Base-by-base conservation (phyloP, 768 basidiomycete species). In the Tulasnella sp. region DNA sequence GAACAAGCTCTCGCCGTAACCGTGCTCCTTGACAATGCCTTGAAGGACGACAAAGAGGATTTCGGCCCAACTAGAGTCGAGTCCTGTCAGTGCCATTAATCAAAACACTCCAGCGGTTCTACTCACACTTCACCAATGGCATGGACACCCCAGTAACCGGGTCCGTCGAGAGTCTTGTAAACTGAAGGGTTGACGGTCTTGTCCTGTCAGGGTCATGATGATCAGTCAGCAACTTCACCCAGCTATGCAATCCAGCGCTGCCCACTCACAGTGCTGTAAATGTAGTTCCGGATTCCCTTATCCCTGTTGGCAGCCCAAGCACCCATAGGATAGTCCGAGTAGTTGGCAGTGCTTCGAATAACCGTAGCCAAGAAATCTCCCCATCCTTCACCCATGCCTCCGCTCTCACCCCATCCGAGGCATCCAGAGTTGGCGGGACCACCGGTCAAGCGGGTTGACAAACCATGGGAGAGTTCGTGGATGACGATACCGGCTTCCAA, bases 301-400 rank as follows among this genome's bases (percentile, higher is more conserved):
- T 78, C 85, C 39, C 85, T 84, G 84, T 96, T 96, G 15, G 94
- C 90, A 70, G 96, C 96, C 97, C 97, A 99, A 9, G 93, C 87
- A 69, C 97, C 97, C 96, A 99, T 97, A 1, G 91, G 84, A 80
- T 89, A 96, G 82, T 95, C 92, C 3, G 87, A 86, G 84, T 95
- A 93, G 71, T 83, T 82, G 81, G 86, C 86, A 69, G 86, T 91
- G 84, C 91, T 92, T 69, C 96, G 89, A 81, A 96, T 91, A 0
- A 89, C 89, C 0, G 96, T 98, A 6, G 95, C 96, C 71, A 97
- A 84, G 85, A 91, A 95, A 80, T 96, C 93, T 78, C 96, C 96
- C 96, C 96, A 97, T 17, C 96, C 96, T 84, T 97, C 95, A 79
- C 96, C 96, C 96, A 98, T 98, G 34, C 96, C 97, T 49, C 97